Evolutionary conservation across 768 basidiomycete genomes (phyloP).

Genomic region (Boletellus ananas): DNA sequence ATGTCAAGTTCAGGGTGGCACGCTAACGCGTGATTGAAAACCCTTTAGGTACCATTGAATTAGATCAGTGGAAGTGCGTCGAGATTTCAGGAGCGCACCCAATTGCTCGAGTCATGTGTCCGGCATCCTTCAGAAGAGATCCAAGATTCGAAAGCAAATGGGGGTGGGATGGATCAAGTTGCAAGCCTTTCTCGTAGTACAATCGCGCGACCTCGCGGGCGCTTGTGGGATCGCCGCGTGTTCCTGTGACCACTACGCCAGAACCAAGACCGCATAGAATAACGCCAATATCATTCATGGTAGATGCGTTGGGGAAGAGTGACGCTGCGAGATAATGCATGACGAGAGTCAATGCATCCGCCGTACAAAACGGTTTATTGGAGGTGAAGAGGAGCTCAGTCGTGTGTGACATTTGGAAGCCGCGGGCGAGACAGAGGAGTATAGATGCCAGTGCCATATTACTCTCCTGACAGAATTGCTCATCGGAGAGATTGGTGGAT

Average conservation of each 20-base stretch:
- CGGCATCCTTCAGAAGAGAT: constrained; percentile 48
- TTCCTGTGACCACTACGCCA: constrained; percentile 17
- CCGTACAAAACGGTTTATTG: constrained; percentile 28
- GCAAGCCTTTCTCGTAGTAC: constrained; percentile 45
- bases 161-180: constrained; percentile 43
- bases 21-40: constrained; percentile 39
- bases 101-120: constrained; percentile 40
- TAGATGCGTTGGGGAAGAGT: constrained; percentile 42
- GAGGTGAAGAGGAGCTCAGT: constrained; percentile 23
- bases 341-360: constrained; percentile 38
- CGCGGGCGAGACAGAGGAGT: constrained; percentile 44
- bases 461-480: constrained; percentile 21
- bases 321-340: constrained; percentile 48
- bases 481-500: constrained; percentile 25
- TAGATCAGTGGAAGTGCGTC: constrained; percentile 3
- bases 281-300: constrained; percentile 50
- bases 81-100: constrained; percentile 25
- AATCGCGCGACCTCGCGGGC: constrained; percentile 38
- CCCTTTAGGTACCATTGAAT: constrained; percentile 18
- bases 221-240: constrained; percentile 19
- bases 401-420: constrained; percentile 35
- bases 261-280: constrained; percentile 37
- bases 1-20: constrained; percentile 47
- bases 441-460: constrained; percentile 38
- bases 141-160: constrained; percentile 50